These are phyloP conservation scores for Lasiodiplodia gonubiensis DNA, from an alignment of 2,329 filamentous ascomycete species.

Conservation along the genomic window DNA sequence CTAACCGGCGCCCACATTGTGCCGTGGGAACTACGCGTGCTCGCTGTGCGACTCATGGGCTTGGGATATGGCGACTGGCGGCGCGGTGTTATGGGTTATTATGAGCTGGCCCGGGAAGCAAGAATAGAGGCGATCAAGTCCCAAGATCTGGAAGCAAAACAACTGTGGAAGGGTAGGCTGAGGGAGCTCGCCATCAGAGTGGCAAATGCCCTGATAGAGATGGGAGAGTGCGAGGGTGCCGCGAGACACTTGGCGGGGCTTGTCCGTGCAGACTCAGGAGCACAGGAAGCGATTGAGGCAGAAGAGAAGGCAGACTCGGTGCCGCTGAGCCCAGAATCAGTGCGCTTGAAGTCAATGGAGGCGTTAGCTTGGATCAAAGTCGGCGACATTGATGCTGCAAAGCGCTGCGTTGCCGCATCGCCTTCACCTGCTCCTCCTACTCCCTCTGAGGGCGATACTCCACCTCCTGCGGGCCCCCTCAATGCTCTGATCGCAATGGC, in stretches of 20 bases:
- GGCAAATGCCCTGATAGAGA: constrained; percentile 74
- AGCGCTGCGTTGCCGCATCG: constrained; percentile 55
- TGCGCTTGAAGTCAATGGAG: constrained; percentile 49
- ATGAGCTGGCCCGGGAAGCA: constrained; percentile 83
- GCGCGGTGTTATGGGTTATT: constrained; percentile 85
- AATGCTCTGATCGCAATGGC: constrained; percentile 77
- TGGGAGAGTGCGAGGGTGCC: constrained; percentile 85
- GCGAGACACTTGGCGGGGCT: constrained; percentile 72
- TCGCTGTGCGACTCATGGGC: constrained; percentile 83
- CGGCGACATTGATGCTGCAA: constrained; percentile 75
- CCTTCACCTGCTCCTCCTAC: constrained; percentile 17
- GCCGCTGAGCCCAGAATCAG: constrained; percentile 35
- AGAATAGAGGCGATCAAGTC: constrained; percentile 64
- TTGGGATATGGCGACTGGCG: constrained; percentile 85
- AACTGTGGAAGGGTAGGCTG: constrained; percentile 74
- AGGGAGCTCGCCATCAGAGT: constrained; percentile 73
- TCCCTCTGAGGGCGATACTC: constrained; percentile 22
- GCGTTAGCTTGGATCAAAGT: constrained; percentile 77
- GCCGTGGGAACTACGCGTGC: constrained; percentile 84
- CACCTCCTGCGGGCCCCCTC: constrained; percentile 54
- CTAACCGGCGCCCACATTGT: constrained; percentile 63
- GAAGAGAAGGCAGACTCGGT: constrained; percentile 37
- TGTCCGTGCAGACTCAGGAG: constrained; percentile 49
- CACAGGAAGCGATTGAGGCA: constrained; percentile 49
- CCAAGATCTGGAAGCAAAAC: constrained; percentile 56